A percentile compares a stretch with the other conserved stretches of the same genome.
Conservation (phyloP, 768 basidiomycete species). For the Lyophyllum decastes region DNA sequence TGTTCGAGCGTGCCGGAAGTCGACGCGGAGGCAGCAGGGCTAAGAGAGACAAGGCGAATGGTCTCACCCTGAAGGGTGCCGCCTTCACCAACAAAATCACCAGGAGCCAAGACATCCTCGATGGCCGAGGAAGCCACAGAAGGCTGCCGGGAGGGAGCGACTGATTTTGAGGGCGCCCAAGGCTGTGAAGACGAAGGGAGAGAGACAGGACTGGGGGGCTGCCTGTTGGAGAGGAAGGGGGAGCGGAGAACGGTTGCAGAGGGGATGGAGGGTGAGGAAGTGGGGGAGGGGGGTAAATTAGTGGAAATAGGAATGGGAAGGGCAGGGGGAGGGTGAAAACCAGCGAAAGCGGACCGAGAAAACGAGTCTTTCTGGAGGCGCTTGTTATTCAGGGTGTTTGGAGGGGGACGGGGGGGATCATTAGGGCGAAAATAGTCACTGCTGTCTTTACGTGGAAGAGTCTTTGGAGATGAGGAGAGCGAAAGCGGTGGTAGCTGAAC, state of each 20-base stretch:
- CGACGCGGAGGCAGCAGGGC: conserved; percentile 29
- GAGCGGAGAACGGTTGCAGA: conserved; percentile 37
- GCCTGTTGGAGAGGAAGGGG: conserved; percentile 39
- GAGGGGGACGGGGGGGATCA: conserved; percentile 31
- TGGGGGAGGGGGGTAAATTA: conserved; percentile 34
- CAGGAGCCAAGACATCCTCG: conserved; percentile 68
- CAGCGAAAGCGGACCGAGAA: conserved; percentile 29
- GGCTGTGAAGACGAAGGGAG: conserved; percentile 24
- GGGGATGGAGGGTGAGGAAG: conserved; percentile 36
- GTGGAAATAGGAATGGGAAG: conserved; percentile 29
- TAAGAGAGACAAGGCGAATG: conserved; percentile 58
- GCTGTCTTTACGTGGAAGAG: conserved; percentile 29
- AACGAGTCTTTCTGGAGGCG: conserved; percentile 40
- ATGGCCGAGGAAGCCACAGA: conserved; percentile 40
- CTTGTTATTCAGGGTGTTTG: conserved; percentile 30
- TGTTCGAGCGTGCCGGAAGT: conserved; percentile 32
- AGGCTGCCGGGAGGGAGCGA: conserved; percentile 32
- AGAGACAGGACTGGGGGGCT: conserved; percentile 28
- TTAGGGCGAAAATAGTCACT: conserved; percentile 43
- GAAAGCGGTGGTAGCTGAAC: conserved; percentile 42
- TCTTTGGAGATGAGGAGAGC: conserved; percentile 36
- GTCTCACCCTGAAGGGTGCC: conserved; percentile 64
- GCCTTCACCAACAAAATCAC: conserved; percentile 75
- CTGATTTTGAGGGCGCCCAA: conserved; percentile 24
- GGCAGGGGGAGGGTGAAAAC: conserved; percentile 22